Percentiles rank a stretch among this genome's conserved stretches.
Evolutionary conservation across 1,284 basidiomycete genomes (phyloP).

Genomic region (Caloboletus inedulis): DNA sequence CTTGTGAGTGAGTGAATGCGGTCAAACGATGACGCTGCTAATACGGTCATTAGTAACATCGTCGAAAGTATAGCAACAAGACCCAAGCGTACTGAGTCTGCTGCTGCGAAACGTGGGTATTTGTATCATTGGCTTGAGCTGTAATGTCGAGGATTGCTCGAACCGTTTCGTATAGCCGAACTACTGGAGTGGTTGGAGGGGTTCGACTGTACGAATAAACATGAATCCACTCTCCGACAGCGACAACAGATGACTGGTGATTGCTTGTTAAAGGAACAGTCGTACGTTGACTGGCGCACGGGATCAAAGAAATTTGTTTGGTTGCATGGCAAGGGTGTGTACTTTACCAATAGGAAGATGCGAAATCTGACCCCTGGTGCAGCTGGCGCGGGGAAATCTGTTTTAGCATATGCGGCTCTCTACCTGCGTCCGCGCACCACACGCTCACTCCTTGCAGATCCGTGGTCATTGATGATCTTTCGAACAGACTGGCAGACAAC

Average conservation of each 20-base stretch:
- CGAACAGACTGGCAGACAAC: neutral
- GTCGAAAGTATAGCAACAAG: no score
- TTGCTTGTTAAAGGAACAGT: neutral
- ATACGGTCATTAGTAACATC: no score
- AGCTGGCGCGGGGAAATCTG: conserved; percentile 6
- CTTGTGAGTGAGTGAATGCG: no score
- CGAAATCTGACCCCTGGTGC: neutral
- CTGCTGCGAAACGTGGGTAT: neutral
- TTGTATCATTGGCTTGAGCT: no score
- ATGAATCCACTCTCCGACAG: neutral
- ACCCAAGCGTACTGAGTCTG: no score
- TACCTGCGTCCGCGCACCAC: neutral
- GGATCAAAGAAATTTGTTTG: neutral
- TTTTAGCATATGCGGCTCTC: neutral
- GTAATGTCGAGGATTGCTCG: no score
- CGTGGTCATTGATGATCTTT: conserved; percentile 5
- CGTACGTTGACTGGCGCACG: neutral
- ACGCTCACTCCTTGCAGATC: neutral
- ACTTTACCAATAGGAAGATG: neutral
- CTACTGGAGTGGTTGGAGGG: neutral
- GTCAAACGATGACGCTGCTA: no score
- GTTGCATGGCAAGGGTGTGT: neutral
- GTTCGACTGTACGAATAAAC: neutral
- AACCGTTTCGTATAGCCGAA: neutral
- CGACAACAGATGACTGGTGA: neutral